Evolutionary conservation across 495 filamentous ascomycete genomes (phyloP).

Genomic region (Aspergillus ostianus): DNA sequence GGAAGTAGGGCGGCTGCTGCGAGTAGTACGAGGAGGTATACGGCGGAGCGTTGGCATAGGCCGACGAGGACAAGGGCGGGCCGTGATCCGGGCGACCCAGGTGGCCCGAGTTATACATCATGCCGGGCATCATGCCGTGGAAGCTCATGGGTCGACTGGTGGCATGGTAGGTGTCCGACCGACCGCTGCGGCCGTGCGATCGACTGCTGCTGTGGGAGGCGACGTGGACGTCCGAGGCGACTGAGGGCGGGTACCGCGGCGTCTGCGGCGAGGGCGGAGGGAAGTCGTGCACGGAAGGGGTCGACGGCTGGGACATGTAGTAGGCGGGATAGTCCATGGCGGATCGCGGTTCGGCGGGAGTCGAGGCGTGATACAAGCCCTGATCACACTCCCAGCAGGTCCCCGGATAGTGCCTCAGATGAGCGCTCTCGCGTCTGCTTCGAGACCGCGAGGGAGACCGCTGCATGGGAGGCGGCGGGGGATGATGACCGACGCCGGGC

Average conservation of each 20-base stretch:
- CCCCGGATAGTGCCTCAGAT: conserved; percentile 29
- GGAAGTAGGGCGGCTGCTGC: conserved; percentile 21
- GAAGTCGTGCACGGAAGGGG: conserved; percentile 32
- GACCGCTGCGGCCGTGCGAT: conserved; percentile 24
- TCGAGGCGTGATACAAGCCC: conserved; percentile 32
- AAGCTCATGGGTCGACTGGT: conserved; percentile 43
- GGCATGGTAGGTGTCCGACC: conserved; percentile 36
- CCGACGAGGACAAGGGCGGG: conserved; percentile 37
- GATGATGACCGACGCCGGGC: conserved; percentile 27
- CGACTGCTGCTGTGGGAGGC: conserved; percentile 25
- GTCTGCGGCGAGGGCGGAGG: conserved; percentile 30
- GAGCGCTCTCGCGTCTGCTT: conserved; percentile 31
- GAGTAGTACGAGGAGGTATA: conserved; percentile 33
- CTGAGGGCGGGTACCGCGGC: conserved; percentile 24
- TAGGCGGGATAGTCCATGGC: conserved; percentile 28
- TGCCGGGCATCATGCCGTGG: conserved; percentile 38
- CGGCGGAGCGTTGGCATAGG: conserved; percentile 29
- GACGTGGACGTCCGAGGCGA: conserved; percentile 30
- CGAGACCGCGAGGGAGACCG: conserved; percentile 38
- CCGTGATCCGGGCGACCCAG: conserved; percentile 35
- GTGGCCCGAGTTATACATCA: conserved; percentile 34
- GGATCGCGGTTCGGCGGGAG: conserved; percentile 30
- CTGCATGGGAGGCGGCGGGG: conserved; percentile 28
- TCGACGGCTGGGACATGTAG: conserved; percentile 25
- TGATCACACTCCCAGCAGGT: conserved; percentile 33